Conservation (phyloP, 2,329 filamentous ascomycete genomes). For the Trichophyton verrucosum region DNA sequence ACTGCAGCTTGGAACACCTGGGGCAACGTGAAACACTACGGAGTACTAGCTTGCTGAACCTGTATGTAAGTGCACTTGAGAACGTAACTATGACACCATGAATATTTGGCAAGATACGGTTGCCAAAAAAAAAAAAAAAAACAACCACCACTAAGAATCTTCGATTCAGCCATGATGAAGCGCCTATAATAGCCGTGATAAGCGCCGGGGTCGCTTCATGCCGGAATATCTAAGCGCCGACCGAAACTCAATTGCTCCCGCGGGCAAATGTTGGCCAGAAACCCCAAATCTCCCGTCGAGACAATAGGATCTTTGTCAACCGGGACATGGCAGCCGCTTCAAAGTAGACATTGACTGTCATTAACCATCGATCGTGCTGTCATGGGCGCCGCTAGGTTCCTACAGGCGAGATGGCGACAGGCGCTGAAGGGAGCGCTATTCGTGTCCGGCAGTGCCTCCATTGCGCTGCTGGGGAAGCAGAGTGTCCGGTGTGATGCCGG, state of each 20-base stretch:
- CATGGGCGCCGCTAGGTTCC: slow-evolving; percentile 26
- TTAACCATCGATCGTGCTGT: slow-evolving; percentile 17
- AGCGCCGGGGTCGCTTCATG: background rate
- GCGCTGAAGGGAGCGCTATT: slow-evolving; percentile 24
- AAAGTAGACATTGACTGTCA: background rate
- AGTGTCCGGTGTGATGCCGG: slow-evolving; percentile 12
- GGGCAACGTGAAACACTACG: too few relatives aligned
- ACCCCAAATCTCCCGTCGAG: background rate
- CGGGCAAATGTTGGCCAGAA: background rate
- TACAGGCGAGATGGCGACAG: slow-evolving; percentile 26
- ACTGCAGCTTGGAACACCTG: too few relatives aligned
- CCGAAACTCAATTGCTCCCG: background rate
- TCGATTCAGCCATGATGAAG: too few relatives aligned
- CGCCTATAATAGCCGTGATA: background rate
- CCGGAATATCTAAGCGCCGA: background rate
- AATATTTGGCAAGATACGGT: too few relatives aligned
- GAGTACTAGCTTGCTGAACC: too few relatives aligned
- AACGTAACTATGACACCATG: too few relatives aligned
- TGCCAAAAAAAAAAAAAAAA: background rate
- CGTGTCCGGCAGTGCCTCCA: slow-evolving; percentile 17
- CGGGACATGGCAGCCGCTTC: background rate
- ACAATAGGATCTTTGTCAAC: too few relatives aligned
- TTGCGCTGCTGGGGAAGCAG: slow-evolving; percentile 13
- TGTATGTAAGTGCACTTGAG: too few relatives aligned
- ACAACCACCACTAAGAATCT: background rate